Evolutionary conservation across 2,329 filamentous ascomycete species (phyloP).

Genomic region (Cladosporium cucumerinum): DNA sequence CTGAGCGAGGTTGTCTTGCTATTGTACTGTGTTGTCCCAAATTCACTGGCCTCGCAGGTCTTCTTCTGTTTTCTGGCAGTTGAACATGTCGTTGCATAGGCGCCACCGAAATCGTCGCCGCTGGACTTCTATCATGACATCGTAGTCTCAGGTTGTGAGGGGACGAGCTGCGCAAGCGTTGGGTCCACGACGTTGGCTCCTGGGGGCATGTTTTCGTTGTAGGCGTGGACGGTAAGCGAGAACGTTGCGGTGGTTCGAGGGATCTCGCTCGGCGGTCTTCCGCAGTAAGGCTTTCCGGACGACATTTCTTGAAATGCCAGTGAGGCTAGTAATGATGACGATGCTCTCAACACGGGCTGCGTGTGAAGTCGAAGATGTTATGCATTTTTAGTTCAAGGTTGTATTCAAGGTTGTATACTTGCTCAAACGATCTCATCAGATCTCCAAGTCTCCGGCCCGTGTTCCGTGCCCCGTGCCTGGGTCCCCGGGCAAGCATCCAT

Average conservation of each 20-base stretch:
- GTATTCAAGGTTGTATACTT: background rate
- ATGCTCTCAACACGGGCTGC: background rate
- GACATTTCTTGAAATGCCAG: background rate
- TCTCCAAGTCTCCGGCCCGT: background rate
- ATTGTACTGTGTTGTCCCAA: background rate
- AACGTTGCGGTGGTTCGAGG: background rate
- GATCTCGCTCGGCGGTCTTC: background rate
- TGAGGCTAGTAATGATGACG: background rate
- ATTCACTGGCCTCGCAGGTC: background rate
- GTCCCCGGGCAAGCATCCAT: background rate
- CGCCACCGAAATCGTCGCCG: background rate
- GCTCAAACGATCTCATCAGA: background rate
- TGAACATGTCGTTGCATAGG: background rate
- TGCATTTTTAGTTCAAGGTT: background rate
- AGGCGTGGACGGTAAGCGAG: background rate
- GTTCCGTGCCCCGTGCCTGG: too few relatives aligned
- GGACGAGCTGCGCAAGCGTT: background rate
- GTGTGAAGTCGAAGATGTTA: background rate
- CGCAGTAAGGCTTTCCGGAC: background rate
- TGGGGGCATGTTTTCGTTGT: background rate
- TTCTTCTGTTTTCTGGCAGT: background rate
- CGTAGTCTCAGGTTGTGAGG: background rate
- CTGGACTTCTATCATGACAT: background rate
- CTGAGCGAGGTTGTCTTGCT: background rate
- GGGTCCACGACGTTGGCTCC: background rate